These are phyloP conservation scores for Shiraia bambusicola DNA, from an alignment of 2,329 filamentous ascomycete species.

Conservation along the genomic window DNA sequence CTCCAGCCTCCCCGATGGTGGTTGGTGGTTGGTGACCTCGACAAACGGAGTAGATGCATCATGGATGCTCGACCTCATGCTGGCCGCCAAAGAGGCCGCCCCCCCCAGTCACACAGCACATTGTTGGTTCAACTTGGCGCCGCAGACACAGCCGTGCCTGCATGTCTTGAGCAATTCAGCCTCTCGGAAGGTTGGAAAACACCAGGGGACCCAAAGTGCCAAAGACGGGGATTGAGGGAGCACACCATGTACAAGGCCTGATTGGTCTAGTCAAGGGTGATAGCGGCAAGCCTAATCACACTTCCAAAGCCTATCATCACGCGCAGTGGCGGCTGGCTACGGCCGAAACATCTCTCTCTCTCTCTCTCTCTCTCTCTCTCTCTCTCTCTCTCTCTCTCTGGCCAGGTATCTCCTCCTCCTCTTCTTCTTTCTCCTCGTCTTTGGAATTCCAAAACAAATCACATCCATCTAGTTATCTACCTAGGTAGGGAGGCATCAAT, in stretches of 20 bases:
- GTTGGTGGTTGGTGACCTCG: conserved; percentile 30
- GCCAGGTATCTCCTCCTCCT: too few relatives aligned
- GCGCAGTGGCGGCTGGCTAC: conserved; percentile 23
- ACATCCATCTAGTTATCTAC: too few relatives aligned
- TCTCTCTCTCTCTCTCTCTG: too few relatives aligned
- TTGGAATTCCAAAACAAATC: too few relatives aligned
- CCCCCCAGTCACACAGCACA: conserved; percentile 25
- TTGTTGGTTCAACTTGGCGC: conserved; percentile 39
- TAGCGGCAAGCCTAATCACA: conserved; percentile 29
- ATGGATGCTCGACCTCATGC: conserved; percentile 30
- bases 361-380: too few relatives aligned
- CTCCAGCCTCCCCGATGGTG: conserved; percentile 28
- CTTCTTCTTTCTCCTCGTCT: too few relatives aligned
- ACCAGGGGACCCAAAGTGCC: conserved; percentile 24
- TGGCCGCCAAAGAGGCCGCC: conserved; percentile 34
- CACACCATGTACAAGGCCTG: conserved; percentile 8
- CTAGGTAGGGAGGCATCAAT: too few relatives aligned
- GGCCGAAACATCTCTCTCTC: conserved; percentile 18
- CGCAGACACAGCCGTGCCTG: conserved; percentile 38
- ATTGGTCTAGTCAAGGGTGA: conserved; percentile 23
- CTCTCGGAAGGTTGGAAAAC: conserved; percentile 25
- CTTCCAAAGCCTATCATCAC: conserved; percentile 20
- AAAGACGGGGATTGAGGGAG: conserved; percentile 22
- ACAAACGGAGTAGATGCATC: conserved; percentile 29
- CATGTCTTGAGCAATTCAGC: conserved; percentile 30